Evolutionary conservation across 225 moss, liverwort and hornwort species (phyloP), one percentile per base, ranked within the genome.

Genomic region (Lunularia cruciata): DNA sequence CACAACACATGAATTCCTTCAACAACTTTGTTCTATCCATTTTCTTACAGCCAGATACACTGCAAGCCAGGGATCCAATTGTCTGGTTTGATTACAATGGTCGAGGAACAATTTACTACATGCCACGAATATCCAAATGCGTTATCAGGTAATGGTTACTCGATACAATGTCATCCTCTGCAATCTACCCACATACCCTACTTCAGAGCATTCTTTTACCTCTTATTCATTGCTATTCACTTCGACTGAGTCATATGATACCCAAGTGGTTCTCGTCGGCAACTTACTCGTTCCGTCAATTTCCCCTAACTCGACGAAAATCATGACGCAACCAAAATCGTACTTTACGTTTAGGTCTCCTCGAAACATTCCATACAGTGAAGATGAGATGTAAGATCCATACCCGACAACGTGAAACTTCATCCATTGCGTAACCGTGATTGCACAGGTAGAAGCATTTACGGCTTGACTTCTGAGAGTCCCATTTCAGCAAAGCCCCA

Each of bases 381-480:
- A 63, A 26, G 39, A 34, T 42, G 38, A 60, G 60, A 65, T 33
- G 33, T 60, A 46, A 73, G 66, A 74, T 73, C 38, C 69, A 27
- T 77, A 82, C 81, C 81, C 74, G 74, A 66, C 77, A 74, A 38
- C 74, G 77, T 74, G 77, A 38, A 19, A 75, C 71, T 70, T 82
- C 81, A 74, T 82, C 81, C 81, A 82, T 82, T 47, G 66, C 67
- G 77, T 67, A 47, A 38, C 53, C 45, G 71, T 72, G 65, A 64
- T 27, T 77, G 73, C 74, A 59, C 55, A 42, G 35, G 33, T 48
- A 74, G 67, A 46, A 74, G 67, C 77, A 77, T 82, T 77, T 71
- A 77, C 23, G 61, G 74, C 55, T 55, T 67, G 34, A 60, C 31
- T 61, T 26, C 53, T 52, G 54, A 70, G 58, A 37, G 60, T 55